Evolutionary conservation across 352 stramenopile species (phyloP), one percentile per base, ranked within the genome.

Genomic region (Phytopythium aichiense): DNA sequence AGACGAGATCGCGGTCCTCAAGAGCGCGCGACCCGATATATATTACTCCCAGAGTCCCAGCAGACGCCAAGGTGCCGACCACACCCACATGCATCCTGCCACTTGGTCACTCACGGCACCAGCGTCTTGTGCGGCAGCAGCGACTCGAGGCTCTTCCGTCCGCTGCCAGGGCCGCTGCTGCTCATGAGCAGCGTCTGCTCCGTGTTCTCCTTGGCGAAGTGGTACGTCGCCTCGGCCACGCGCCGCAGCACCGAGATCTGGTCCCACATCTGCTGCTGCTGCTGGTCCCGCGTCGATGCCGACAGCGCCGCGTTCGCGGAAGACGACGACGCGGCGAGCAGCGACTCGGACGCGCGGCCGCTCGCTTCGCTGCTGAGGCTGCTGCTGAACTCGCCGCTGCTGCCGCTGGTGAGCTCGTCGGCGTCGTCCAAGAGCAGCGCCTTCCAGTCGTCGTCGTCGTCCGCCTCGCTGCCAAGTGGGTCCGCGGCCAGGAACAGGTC

Each of bases 161-260:
- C 48, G 28, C 16, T 6, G 40, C 40, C 40, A 31, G 35, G 12
- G 1, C 42, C 16, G 20, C 53, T 60, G 8, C 60, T 48, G 42
- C 62, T 69, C 40, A 58, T 22, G 20, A 58, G 22, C 40, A 63
- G 28, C 42, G 64, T 66, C 51, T 68, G 63, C 31, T 68, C 64
- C 22, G 59, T 65, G 54, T 60, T 73, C 43, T 67, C 60, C 60
- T 70, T 67, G 20, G 67, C 63, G 9, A 67, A 69, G 37, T 33
- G 63, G 48, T 70, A 73, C n/a, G 66, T 71, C 15, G 56, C 64
- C 12, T 74, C 67, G 15, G 67, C 64, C 64, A 68, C 69, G 12
- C 61, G 56, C 37, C 62, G 67, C 59, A 74, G 35, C 31, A 53
- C 67, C 23, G 67, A 71, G 42, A 74, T 68, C 54, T 55, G 58